Evolutionary conservation across 768 basidiomycete species (phyloP), one percentile per base, ranked within the genome.

Genomic region (Russula ochroleuca): DNA sequence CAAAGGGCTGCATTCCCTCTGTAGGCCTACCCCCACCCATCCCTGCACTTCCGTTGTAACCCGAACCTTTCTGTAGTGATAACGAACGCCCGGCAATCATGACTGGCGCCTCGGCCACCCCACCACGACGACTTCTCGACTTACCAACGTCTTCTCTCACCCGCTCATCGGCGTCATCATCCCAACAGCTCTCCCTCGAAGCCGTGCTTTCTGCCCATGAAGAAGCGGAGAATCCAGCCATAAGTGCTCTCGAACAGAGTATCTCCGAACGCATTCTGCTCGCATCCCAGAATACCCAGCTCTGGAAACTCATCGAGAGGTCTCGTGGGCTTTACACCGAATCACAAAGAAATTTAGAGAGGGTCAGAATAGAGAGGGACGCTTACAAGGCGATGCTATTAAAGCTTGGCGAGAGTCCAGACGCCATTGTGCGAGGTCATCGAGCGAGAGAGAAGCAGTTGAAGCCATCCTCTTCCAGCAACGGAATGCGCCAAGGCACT

Each of bases 271-370:
- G 94, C 67, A 96, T 95, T 71, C 75, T 78, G 45, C 83, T 94
- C 55, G 83, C 88, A 13, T 75, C 84, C 5, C 94, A 96, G 78
- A 96, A 96, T 73, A 77, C 86, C 17, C 92, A 95, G 76, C 84
- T 96, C 23, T 96, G 94, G 94, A 95, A 94, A 74, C 82, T 95
- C 66, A 87, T 96, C 72, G 92, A 95, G 80, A 95, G 94, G 73
- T 92, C 94, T 73, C 83, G 92, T 60, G 75, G 83, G 23, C 90
- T 86, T n/a, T 90, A 90, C 72, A 84, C 82, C 64, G 85, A 88
- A 61, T 83, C 92, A 60, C 78, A 88, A 73, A 90, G 90, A 75
- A 92, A 96, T 69, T 80, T 92, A 49, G 93, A 95, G 68, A 84
- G 94, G 59, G 82, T 96, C 56, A 81, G 94, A 15, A 78, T 78